phyloP scores from a whole-genome alignment of 2,329 filamentous ascomycete genomes.

The Colletotrichum eleusines region DNA sequence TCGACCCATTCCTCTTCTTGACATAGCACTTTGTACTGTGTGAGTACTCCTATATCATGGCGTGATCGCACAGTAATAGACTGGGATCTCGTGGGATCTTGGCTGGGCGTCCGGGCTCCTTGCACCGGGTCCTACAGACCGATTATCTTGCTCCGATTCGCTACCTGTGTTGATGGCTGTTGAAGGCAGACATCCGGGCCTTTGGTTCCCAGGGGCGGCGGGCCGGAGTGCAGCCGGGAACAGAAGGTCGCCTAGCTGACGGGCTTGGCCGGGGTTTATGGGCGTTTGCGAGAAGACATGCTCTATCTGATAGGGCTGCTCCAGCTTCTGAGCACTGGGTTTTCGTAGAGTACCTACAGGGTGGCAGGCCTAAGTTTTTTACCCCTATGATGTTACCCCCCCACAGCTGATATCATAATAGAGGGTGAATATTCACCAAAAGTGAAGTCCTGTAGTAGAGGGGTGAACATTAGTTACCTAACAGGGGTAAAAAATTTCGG shows the following conservation, averaged over 20 bases:
- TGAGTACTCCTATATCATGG: background rate
- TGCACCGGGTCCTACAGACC: constrained; percentile 13
- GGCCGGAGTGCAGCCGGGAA: constrained; percentile 1
- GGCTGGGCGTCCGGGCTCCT: constrained; percentile 6
- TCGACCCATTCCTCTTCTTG: constrained; percentile 2
- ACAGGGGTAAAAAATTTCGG: too few species aligned
- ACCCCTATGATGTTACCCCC: too few species aligned
- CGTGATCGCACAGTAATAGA: constrained; percentile 15
- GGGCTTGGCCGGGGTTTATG: constrained; percentile 4
- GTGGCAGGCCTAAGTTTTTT: too few species aligned
- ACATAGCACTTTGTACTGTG: constrained; percentile 27
- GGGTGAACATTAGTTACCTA: too few species aligned
- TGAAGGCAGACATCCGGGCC: constrained; percentile 19
- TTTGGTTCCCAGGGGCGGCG: constrained; percentile 25
- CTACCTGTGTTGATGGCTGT: constrained; percentile 23
- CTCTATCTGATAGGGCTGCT: background rate
- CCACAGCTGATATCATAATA: too few species aligned
- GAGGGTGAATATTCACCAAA: too few species aligned
- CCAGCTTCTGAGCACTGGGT: background rate
- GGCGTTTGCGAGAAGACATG: background rate
- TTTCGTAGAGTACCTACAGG: too few species aligned
- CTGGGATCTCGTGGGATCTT: constrained; percentile 22
- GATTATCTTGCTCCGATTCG: constrained; percentile 11
- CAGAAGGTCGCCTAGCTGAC: constrained; percentile 19
- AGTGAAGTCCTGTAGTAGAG: too few species aligned